phyloP scores from a whole-genome alignment of 345 rosid species.

The Rhodomyrtus tomentosa region DNA sequence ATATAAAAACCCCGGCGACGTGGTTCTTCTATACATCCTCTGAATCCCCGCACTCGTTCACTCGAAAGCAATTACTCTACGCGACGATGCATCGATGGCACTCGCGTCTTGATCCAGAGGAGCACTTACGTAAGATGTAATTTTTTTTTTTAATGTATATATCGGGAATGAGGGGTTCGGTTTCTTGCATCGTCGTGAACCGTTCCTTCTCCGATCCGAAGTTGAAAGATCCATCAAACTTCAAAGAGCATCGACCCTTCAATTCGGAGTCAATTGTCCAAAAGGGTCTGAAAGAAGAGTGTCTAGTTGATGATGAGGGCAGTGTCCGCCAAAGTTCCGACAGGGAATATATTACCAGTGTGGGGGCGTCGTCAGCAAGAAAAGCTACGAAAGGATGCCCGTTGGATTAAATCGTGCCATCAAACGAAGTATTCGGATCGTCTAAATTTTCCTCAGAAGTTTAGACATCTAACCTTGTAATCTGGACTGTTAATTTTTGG shows the following conservation, averaged over 20 bases:
- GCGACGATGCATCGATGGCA: neutral
- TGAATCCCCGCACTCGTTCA: neutral
- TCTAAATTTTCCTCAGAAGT: too few relatives aligned
- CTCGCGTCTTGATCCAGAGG: neutral
- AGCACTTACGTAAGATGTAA: neutral
- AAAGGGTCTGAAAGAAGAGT: neutral
- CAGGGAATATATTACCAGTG: neutral
- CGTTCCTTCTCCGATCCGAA: neutral
- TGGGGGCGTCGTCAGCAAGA: neutral
- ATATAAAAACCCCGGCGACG: neutral
- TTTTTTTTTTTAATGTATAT: too few relatives aligned
- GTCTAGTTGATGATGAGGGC: neutral
- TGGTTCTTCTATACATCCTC: neutral
- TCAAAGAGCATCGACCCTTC: neutral
- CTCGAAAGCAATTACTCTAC: neutral
- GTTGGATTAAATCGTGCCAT: neutral
- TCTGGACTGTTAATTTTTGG: too few relatives aligned
- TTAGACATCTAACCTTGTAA: too few relatives aligned
- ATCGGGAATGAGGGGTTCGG: neutral
- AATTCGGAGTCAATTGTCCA: neutral
- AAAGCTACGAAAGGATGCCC: neutral
- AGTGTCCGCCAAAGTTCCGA: neutral
- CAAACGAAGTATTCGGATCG: too few relatives aligned
- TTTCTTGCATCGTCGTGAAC: neutral
- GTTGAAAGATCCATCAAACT: neutral